Evolutionary conservation across 805 yeast genomes (phyloP).

Genomic region (Ascoidea rubescens): DNA sequence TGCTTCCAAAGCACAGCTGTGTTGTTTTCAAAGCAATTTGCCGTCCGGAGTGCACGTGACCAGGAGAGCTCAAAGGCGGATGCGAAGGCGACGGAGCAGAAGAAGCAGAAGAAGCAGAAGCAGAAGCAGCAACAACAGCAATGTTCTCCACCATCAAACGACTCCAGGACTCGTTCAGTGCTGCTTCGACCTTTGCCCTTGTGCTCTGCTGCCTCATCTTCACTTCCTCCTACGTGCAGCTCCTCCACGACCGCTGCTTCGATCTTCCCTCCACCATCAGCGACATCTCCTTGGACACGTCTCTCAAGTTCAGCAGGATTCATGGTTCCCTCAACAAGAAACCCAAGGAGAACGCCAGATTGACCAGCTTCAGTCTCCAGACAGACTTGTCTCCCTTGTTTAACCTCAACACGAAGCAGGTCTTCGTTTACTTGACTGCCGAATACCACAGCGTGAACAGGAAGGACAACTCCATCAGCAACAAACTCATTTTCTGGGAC

Average conservation of each 20-base stretch:
- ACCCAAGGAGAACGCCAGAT: slow-evolving; percentile 63
- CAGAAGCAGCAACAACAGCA: background rate
- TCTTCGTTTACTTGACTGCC: slow-evolving; percentile 83
- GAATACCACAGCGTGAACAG: slow-evolving; percentile 40
- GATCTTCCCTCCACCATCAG: slow-evolving; percentile 23
- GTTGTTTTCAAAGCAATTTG: too few species aligned
- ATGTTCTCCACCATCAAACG: slow-evolving; percentile 31
- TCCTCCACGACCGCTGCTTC: slow-evolving; percentile 32
- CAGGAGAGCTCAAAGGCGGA: background rate
- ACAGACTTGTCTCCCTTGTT: slow-evolving; percentile 68
- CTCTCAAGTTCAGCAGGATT: slow-evolving; percentile 36
- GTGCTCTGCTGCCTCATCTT: slow-evolving; percentile 33
- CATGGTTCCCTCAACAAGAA: slow-evolving; percentile 55
- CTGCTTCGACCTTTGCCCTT: slow-evolving; percentile 36
- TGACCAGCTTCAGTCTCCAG: slow-evolving; percentile 53
- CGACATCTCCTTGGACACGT: slow-evolving; percentile 20
- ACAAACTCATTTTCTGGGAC: slow-evolving; percentile 86
- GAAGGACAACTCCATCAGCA: slow-evolving; percentile 23
- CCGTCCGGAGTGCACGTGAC: too few species aligned
- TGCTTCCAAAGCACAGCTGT: too few species aligned
- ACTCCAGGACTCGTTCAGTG: slow-evolving; percentile 38
- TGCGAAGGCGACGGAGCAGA: background rate
- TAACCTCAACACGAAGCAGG: slow-evolving; percentile 95
- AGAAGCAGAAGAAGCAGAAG: background rate
- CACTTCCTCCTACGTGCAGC: slow-evolving; percentile 33